A percentile compares a stretch with the other conserved stretches of the same genome.
phyloP scores from a whole-genome alignment of 352 stramenopile genomes.

The Globisporangium solare region DNA sequence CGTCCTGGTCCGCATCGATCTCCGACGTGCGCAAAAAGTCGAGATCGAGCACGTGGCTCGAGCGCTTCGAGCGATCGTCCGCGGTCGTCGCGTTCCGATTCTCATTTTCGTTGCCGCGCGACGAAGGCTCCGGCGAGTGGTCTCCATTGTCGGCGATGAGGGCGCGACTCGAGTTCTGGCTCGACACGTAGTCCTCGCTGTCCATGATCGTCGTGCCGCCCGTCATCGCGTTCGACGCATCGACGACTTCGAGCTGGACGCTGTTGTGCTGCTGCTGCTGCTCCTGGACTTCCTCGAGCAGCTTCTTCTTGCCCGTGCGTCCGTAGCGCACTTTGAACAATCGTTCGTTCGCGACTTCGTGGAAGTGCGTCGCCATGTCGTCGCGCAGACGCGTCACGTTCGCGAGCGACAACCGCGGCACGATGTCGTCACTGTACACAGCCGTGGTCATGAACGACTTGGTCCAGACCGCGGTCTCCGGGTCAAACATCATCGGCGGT shows the following conservation, averaged over 20 bases:
- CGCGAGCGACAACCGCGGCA: slow-evolving; percentile 57
- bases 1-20: slow-evolving; percentile 43
- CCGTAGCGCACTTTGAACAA: slow-evolving; percentile 59
- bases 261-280: slow-evolving; percentile 15
- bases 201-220: slow-evolving; percentile 1
- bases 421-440: slow-evolving; percentile 71
- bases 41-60: slow-evolving; percentile 20
- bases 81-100: not conserved
- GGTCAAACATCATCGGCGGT: slow-evolving; percentile 59
- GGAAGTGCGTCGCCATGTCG: slow-evolving; percentile 64
- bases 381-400: slow-evolving; percentile 65
- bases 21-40: slow-evolving; percentile 30
- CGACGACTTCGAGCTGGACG: slow-evolving; percentile 1
- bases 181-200: slow-evolving; percentile 11
- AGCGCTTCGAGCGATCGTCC: slow-evolving; percentile 1
- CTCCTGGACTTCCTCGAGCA: slow-evolving; percentile 8
- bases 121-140: too few relatives aligned
- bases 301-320: slow-evolving; percentile 33
- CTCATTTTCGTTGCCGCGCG: not conserved
- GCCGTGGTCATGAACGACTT: slow-evolving; percentile 64
- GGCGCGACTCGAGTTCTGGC: slow-evolving; percentile 1
- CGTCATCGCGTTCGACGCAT: not conserved
- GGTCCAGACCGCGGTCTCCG: slow-evolving; percentile 46
- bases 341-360: slow-evolving; percentile 54
- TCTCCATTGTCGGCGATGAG: not conserved